Percentiles rank a stretch among this genome's conserved stretches.
Conservation (phyloP, 169 alveolate species). For the Toxoplasma gondii region DNA sequence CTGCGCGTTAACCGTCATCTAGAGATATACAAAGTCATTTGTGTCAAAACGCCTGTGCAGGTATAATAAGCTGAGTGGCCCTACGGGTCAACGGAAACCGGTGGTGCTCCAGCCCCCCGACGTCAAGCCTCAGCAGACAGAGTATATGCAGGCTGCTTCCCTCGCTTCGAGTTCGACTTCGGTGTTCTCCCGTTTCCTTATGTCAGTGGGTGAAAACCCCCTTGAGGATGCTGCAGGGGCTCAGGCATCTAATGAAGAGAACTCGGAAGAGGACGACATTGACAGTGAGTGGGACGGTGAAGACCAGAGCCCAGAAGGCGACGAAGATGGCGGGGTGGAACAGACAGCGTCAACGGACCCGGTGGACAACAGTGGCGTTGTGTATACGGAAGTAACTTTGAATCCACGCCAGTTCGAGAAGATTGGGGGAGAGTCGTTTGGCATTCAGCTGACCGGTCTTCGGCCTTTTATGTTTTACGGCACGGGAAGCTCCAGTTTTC, state of each 20-base stretch:
- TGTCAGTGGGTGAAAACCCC: neutral
- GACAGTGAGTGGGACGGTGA: neutral
- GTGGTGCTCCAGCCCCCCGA: neutral
- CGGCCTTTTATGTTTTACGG: neutral
- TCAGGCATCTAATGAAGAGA: neutral
- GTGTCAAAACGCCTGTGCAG: neutral
- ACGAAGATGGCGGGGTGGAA: neutral
- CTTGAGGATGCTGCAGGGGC: neutral
- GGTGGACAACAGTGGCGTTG: neutral
- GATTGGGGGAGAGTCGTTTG: neutral
- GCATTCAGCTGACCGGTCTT: neutral
- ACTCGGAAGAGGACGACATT: neutral
- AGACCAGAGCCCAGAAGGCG: neutral
- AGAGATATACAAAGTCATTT: too few relatives aligned
- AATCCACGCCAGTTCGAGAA: conserved; percentile 1
- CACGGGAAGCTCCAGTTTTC: neutral
- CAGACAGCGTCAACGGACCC: neutral
- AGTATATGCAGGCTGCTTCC: neutral
- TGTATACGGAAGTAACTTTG: neutral
- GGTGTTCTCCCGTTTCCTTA: conserved; percentile 16
- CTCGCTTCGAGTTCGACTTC: neutral
- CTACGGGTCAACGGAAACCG: neutral
- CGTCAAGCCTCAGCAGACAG: neutral
- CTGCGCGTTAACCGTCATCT: too few relatives aligned
- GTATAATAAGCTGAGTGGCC: conserved; percentile 13